Conservation (phyloP, 176 grass and related monocot genomes). For the Triticum urartu region DNA sequence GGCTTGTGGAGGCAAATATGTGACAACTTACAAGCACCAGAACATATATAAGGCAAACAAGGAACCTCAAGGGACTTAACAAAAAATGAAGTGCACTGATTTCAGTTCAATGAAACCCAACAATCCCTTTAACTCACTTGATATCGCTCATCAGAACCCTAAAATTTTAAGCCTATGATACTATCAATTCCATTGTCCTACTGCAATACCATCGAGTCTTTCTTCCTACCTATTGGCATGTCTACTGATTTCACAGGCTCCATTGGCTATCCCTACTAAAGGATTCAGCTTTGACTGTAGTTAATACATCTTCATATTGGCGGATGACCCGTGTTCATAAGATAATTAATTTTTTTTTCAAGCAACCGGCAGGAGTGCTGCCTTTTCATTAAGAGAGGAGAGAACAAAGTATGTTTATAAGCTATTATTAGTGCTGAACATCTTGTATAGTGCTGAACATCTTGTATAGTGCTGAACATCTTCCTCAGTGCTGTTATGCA, state of each 20-base stretch:
- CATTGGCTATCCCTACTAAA: slow-evolving; percentile 12
- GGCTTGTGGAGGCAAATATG: background rate
- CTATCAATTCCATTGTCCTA: slow-evolving; percentile 10
- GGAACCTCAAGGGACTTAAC: background rate
- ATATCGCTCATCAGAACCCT: background rate
- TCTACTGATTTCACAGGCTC: background rate
- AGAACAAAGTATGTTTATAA: background rate
- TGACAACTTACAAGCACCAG: background rate
- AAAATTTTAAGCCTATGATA: background rate
- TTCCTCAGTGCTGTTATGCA: background rate
- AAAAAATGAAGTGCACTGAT: background rate
- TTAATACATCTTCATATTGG: slow-evolving; percentile 16
- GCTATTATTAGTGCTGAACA: background rate
- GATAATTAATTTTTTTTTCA: background rate
- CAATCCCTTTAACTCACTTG: background rate
- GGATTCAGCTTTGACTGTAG: background rate
- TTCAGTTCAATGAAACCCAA: background rate
- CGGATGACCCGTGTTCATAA: background rate
- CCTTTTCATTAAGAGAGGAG: background rate
- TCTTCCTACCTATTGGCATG: background rate
- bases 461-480: background rate
- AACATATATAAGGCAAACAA: background rate
- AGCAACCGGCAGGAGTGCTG: background rate
- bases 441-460: background rate
- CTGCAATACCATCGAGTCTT: background rate